Percentiles rank a stretch among this genome's conserved stretches.
phyloP scores from a whole-genome alignment of 164 flowering plant genomes.

The Vitis labrusca region DNA sequence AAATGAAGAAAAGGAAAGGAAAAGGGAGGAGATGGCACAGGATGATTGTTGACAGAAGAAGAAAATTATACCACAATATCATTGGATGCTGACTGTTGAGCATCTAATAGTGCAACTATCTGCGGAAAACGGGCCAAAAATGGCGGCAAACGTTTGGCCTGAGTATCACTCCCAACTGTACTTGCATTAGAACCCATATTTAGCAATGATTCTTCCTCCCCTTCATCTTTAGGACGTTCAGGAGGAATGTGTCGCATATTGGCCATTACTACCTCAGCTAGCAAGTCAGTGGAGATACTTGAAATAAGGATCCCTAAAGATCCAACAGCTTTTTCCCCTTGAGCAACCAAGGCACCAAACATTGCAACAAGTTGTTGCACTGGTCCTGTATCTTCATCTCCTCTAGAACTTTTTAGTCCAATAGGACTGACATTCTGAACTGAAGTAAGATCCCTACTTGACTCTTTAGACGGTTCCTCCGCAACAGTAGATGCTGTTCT shows the following conservation, averaged over 20 bases:
- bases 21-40: neutral
- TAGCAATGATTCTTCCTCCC: conserved; percentile 40
- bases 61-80: conserved; percentile 31
- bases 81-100: conserved; percentile 27
- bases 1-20: neutral
- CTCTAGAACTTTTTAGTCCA: conserved; percentile 26
- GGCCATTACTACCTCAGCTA: conserved; percentile 92
- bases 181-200: conserved; percentile 13
- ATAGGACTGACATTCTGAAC: conserved; percentile 24
- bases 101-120: conserved; percentile 36
- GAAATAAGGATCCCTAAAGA: conserved; percentile 84
- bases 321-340: conserved; percentile 87
- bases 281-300: conserved; percentile 89
- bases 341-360: conserved; percentile 96
- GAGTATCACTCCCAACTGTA: conserved; percentile 34
- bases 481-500: conserved; percentile 38
- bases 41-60: neutral
- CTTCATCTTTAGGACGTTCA: conserved; percentile 44
- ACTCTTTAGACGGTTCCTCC: conserved; percentile 37
- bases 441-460: conserved; percentile 14
- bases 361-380: conserved; percentile 93
- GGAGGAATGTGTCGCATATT: conserved; percentile 81
- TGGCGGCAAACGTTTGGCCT: conserved; percentile 44
- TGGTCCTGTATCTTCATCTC: conserved; percentile 57
- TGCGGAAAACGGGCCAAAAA: conserved; percentile 47